phyloP scores from a whole-genome alignment of 805 yeast species.

The Suhomyces tanzawaensis region DNA sequence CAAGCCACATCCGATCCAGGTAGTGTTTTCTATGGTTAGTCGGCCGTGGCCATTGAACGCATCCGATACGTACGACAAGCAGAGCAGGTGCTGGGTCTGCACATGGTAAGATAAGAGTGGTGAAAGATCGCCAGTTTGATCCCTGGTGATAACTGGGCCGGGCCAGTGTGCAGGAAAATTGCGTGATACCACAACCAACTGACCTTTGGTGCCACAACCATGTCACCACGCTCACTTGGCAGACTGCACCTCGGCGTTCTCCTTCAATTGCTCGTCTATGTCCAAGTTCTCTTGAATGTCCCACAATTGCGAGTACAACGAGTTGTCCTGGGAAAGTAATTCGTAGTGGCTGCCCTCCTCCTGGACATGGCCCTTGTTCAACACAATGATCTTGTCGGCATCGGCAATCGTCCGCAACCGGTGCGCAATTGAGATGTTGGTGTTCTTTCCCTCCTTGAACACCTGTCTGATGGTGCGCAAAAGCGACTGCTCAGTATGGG shows the following conservation, averaged over 20 bases:
- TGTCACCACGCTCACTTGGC: too few species aligned
- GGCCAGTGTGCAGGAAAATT: too few species aligned
- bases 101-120: conserved; percentile 7
- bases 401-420: conserved; percentile 91
- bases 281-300: conserved; percentile 80
- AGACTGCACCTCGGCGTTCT: too few species aligned
- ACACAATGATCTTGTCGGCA: conserved; percentile 87
- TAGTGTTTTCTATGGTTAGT: conserved; percentile 10
- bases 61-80: conserved; percentile 9
- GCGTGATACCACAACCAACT: too few species aligned
- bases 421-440: conserved; percentile 92
- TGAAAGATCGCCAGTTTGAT: too few species aligned
- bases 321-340: conserved; percentile 50
- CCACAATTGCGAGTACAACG: conserved; percentile 84
- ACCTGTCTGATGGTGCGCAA: conserved; percentile 69
- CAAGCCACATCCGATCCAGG: conserved; percentile 48
- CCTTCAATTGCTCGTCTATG: conserved; percentile 12
- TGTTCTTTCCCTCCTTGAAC: conserved; percentile 54
- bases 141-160: too few species aligned
- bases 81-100: conserved; percentile 11
- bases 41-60: neutral
- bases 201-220: too few species aligned
- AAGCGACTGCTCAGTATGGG: conserved; percentile 89
- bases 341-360: conserved; percentile 85
- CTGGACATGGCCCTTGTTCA: conserved; percentile 71